These are phyloP conservation scores for Lycium barbarum DNA, from an alignment of 257 asterid species.

Conservation along the genomic window DNA sequence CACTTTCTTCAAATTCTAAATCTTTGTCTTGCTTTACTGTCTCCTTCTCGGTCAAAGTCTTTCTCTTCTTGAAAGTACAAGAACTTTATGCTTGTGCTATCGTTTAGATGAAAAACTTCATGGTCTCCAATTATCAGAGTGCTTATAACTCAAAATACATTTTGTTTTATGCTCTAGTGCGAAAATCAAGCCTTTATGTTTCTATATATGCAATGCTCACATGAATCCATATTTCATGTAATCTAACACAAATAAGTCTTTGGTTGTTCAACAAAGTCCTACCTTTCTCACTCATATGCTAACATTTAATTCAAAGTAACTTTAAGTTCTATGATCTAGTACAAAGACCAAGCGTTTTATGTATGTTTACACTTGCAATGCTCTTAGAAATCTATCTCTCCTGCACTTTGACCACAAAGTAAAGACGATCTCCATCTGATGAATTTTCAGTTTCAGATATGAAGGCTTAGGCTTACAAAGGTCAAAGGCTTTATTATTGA, in stretches of 20 bases:
- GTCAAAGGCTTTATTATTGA: not conserved
- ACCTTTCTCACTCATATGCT: not conserved
- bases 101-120: not conserved
- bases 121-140: not conserved
- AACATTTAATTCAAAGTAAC: not conserved
- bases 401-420: not conserved
- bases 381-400: not conserved
- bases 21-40: not conserved
- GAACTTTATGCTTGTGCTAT: not conserved
- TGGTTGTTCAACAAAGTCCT: not conserved
- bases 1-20: not conserved
- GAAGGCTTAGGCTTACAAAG: not conserved
- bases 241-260: not conserved
- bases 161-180: not conserved
- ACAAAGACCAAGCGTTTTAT: not conserved
- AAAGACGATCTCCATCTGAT: not conserved
- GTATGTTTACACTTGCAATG: not conserved
- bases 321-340: not conserved
- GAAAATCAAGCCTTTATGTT: not conserved
- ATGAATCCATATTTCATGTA: conserved; percentile 11
- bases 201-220: not conserved
- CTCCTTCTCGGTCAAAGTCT: not conserved
- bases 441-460: not conserved
- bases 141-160: not conserved
- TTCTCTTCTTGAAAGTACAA: not conserved